Base-by-base conservation (phyloP, 306 rosid species). In the Cucurbita argyrosperma region DNA sequence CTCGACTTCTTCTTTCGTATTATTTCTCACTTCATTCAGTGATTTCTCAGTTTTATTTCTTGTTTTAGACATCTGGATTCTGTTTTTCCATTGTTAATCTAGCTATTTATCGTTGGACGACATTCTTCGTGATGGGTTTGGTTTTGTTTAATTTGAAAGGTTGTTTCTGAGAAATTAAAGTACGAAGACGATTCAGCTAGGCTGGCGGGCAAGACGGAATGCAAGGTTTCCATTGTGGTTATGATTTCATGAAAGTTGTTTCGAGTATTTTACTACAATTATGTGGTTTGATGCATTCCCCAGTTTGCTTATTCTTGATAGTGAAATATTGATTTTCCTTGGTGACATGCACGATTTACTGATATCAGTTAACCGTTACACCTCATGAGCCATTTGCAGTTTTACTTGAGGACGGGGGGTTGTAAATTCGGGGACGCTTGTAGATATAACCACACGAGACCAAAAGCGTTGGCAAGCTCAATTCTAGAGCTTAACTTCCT, bases 361-460 rank as follows among this genome's bases (percentile, higher is more conserved):
- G 71, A 26, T 81, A 70, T 54, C 68, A 10, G 59, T 62, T 52
- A 73, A 71, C 37, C 58, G 67, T 58, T 76, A 51, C 42, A 57
- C 59, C 42, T 63, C 43, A 72, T 72, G 85, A 76, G 85, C 76
- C 76, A 79, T 53, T 80, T 83, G 79, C 91, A 95, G 99, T 95
- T 82, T 78, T 88, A 91, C 80, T 86, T 79, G 76, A 89, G 84
- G 67, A 85, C 92, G 8, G 99, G 97, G 21, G 99, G 99, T 38
- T 91, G 99, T 61, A 89, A 91, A 85, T 88, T 71, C 71, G 99
- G 99, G 64, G 80, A 85, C 21, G 85, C 90, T 23, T 95, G 99
- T 69, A 89, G 87, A 84, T 91, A 83, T 85, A 88, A 80, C 87
- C 99, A 95, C 84, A 67, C 86, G 35, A 85, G 77, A 80, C 82